Percentiles rank a stretch among this genome's conserved stretches.
Evolutionary conservation across 805 yeast species (phyloP).

Genomic region (Metschnikowia rubicola): DNA sequence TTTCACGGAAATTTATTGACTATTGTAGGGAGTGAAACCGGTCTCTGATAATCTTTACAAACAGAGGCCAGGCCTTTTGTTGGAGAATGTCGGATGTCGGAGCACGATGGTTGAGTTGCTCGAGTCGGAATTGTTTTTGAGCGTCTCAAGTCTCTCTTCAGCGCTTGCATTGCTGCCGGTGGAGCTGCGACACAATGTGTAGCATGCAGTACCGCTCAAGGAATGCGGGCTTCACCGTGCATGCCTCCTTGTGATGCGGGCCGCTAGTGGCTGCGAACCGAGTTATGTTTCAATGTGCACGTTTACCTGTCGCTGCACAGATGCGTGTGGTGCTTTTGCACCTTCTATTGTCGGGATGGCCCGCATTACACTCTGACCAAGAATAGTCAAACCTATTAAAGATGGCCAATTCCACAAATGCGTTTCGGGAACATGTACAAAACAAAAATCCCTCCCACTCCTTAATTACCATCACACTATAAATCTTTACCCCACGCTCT

Average conservation of each 20-base stretch:
- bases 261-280: constrained; percentile 12
- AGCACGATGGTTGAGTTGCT: background rate
- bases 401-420: constrained; percentile 6
- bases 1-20: too few relatives aligned
- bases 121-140: background rate
- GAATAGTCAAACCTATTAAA: constrained; percentile 7
- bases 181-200: background rate
- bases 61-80: too few relatives aligned
- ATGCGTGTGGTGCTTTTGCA: constrained; percentile 1
- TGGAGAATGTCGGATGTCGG: background rate
- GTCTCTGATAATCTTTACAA: too few relatives aligned
- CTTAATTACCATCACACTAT: too few relatives aligned
- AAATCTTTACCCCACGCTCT: too few relatives aligned
- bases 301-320: constrained; percentile 8
- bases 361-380: constrained; percentile 1
- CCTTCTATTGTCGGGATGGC: constrained; percentile 9
- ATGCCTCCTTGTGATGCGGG: background rate
- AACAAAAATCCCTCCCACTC: too few relatives aligned
- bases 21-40: too few relatives aligned
- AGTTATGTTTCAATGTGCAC: constrained; percentile 8
- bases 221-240: too few relatives aligned
- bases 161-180: constrained; percentile 3
- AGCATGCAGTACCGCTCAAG: too few relatives aligned
- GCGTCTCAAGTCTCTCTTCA: too few relatives aligned
- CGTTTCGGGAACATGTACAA: too few relatives aligned